Evolutionary conservation across 2,329 filamentous ascomycete species (phyloP).

Genomic region (Botrytis paeoniae): DNA sequence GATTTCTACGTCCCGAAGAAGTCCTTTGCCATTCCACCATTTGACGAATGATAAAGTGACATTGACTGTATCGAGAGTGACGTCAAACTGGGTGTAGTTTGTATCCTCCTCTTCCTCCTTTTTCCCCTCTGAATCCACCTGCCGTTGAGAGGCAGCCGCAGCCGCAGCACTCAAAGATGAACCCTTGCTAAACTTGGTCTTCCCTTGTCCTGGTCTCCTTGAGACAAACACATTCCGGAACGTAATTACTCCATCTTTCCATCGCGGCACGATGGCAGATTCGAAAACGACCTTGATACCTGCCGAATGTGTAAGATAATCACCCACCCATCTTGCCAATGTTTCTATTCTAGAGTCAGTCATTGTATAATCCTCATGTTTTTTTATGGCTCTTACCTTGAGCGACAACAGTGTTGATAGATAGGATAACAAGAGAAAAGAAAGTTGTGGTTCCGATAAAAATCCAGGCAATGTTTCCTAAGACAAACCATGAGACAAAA

Average conservation of each 20-base stretch:
- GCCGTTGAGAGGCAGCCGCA: slow-evolving; percentile 71
- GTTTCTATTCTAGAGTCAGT: slow-evolving; percentile 60
- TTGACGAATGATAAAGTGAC: slow-evolving; percentile 97
- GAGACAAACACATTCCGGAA: slow-evolving; percentile 98
- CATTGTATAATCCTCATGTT: slow-evolving; percentile 22
- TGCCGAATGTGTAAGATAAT: slow-evolving; percentile 91
- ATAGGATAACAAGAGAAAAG: slow-evolving; percentile 84
- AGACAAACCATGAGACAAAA: slow-evolving; percentile 90
- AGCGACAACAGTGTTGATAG: slow-evolving; percentile 93
- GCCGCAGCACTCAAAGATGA: slow-evolving; percentile 82
- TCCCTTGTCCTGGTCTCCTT: slow-evolving; percentile 76
- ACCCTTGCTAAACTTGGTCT: slow-evolving; percentile 85
- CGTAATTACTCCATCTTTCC: slow-evolving; percentile 91
- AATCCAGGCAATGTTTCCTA: slow-evolving; percentile 93
- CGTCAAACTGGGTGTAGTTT: slow-evolving; percentile 96
- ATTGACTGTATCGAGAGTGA: slow-evolving; percentile 92
- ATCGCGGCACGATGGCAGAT: slow-evolving; percentile 94
- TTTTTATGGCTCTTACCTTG: slow-evolving; percentile 61
- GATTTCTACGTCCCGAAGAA: slow-evolving; percentile 88
- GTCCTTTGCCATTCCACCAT: slow-evolving; percentile 96
- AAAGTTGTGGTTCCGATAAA: slow-evolving; percentile 97
- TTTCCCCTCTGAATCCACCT: slow-evolving; percentile 46
- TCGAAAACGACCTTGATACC: slow-evolving; percentile 95
- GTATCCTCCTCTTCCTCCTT: slow-evolving; percentile 70
- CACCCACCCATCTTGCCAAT: slow-evolving; percentile 86